Percentiles rank a stretch among this genome's conserved stretches.
phyloP scores from a whole-genome alignment of 352 stramenopile genomes.

The Globisporangium iwayamae region DNA sequence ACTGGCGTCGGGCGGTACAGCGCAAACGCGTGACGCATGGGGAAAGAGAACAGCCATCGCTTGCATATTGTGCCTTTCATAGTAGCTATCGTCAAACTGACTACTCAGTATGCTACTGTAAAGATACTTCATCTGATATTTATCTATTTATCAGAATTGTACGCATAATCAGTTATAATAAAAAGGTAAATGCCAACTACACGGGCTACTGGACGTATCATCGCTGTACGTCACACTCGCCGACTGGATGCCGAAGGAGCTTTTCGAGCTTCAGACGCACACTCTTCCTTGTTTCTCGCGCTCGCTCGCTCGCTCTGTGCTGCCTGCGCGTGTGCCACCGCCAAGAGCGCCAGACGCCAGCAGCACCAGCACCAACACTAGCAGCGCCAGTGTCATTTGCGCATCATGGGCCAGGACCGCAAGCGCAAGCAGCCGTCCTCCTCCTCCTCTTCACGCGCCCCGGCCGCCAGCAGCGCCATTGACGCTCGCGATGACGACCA shows the following conservation, averaged over 20 bases:
- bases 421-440: constrained; percentile 15
- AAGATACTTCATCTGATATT: not conserved
- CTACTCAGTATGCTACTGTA: too few relatives aligned
- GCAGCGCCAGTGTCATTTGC: not conserved
- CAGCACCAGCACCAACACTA: too few relatives aligned
- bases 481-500: not conserved
- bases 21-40: not conserved
- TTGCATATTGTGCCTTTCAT: not conserved
- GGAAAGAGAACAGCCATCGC: constrained; percentile 1
- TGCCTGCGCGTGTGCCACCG: not conserved
- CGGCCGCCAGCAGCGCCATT: not conserved
- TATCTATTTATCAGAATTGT: not conserved
- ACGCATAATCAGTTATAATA: too few relatives aligned
- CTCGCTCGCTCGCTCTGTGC: not conserved
- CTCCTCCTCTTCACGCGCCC: not conserved
- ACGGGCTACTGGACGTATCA: not conserved
- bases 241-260: too few relatives aligned
- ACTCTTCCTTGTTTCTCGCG: not conserved
- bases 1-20: not conserved
- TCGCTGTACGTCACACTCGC: too few relatives aligned
- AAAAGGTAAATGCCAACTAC: too few relatives aligned
- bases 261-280: too few relatives aligned
- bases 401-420: constrained; percentile 14
- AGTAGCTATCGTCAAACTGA: too few relatives aligned
- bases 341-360: too few relatives aligned